A percentile compares a stretch with the other conserved stretches of the same genome.
These are phyloP conservation scores for Aspergillus amoenus DNA, from an alignment of 2,329 filamentous ascomycete species.

Conservation along the genomic window DNA sequence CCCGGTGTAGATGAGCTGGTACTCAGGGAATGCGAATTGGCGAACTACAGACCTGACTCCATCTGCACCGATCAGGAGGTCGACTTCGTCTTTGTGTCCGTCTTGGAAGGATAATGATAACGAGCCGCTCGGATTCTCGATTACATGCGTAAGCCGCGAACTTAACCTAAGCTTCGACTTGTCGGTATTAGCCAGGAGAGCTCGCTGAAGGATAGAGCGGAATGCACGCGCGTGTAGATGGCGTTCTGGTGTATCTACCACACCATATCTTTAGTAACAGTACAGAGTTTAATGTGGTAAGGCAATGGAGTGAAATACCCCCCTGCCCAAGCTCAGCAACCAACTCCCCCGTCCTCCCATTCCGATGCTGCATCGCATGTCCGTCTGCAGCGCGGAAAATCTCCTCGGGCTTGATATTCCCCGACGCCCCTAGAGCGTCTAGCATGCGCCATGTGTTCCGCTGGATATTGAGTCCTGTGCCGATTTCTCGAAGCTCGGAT, in stretches of 20 bases:
- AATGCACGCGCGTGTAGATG: slow-evolving; percentile 13
- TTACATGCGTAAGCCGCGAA: slow-evolving; percentile 6
- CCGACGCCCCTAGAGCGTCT: slow-evolving; percentile 10
- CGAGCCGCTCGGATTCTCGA: neutral
- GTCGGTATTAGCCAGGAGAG: slow-evolving; percentile 4
- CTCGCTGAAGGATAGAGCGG: slow-evolving; percentile 14
- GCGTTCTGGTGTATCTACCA: slow-evolving; percentile 5
- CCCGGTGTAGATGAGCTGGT: slow-evolving; percentile 12
- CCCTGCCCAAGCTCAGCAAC: slow-evolving; percentile 6
- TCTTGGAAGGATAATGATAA: slow-evolving; percentile 9
- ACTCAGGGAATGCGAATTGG: slow-evolving; percentile 12
- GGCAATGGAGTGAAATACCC: neutral
- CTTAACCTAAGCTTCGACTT: slow-evolving; percentile 1
- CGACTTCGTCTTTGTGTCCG: slow-evolving; percentile 5
- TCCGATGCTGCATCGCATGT: slow-evolving; percentile 15
- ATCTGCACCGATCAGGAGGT: slow-evolving; percentile 15
- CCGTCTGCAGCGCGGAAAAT: slow-evolving; percentile 13
- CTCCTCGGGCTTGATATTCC: slow-evolving; percentile 8
- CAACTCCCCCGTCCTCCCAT: slow-evolving; percentile 15
- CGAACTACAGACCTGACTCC: slow-evolving; percentile 17
- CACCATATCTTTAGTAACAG: too few relatives aligned
- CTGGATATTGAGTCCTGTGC: slow-evolving; percentile 14
- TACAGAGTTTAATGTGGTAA: too few relatives aligned
- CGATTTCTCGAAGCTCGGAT: slow-evolving; percentile 9
- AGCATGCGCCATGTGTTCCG: slow-evolving; percentile 17